These are phyloP conservation scores for Calycina marina DNA, from an alignment of 2,329 filamentous ascomycete genomes.

Conservation along the genomic window DNA sequence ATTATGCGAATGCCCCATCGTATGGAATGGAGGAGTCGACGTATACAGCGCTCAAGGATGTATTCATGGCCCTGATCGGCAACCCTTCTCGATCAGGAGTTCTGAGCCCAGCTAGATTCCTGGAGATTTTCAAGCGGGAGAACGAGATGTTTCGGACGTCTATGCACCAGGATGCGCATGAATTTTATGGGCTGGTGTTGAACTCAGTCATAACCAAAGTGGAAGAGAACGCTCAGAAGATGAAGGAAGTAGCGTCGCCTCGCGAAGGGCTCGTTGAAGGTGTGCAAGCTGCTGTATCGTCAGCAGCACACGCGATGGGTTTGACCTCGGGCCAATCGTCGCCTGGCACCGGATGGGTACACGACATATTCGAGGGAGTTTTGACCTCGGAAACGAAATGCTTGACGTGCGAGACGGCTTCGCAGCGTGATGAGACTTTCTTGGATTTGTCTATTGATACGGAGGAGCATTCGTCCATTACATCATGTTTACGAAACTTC, in stretches of 20 bases:
- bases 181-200: conserved; percentile 88
- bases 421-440: conserved; percentile 90
- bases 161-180: conserved; percentile 97
- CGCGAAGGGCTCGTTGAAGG: conserved; percentile 34
- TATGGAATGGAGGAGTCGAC: conserved; percentile 93
- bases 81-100: conserved; percentile 76
- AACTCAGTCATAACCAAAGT: conserved; percentile 94
- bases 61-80: conserved; percentile 79
- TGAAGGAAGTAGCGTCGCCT: conserved; percentile 34
- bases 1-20: conserved; percentile 60
- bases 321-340: conserved; percentile 29
- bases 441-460: conserved; percentile 91
- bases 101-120: conserved; percentile 78
- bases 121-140: conserved; percentile 85
- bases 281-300: conserved; percentile 30
- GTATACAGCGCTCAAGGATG: conserved; percentile 89
- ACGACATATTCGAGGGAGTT: conserved; percentile 90
- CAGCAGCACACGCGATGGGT: conserved; percentile 26
- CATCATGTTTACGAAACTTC: conserved; percentile 87
- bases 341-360: conserved; percentile 73
- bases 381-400: conserved; percentile 94
- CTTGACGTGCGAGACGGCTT: conserved; percentile 88
- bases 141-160: conserved; percentile 96
- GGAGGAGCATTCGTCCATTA: conserved; percentile 90
- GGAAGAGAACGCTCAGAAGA: conserved; percentile 64